Base-by-base conservation (phyloP, 495 filamentous ascomycete genomes). In the Clohesyomyces aquaticus region DNA sequence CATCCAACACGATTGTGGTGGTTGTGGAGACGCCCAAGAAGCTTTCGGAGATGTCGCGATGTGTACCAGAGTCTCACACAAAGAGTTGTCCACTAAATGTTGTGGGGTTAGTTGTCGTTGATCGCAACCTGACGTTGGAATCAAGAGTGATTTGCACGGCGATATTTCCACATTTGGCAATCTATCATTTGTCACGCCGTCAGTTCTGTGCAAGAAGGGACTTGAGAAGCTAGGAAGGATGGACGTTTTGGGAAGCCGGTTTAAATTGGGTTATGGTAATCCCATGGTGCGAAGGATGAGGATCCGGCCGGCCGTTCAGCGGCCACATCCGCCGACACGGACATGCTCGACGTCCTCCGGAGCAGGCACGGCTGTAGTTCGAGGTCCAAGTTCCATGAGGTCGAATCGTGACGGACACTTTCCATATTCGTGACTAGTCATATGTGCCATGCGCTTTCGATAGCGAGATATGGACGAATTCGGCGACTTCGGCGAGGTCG, bases 401-500 rank as follows among this genome's bases (percentile, higher is more conserved):
- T 42, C 19, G 38, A 57, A 21, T 29, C 38, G 32, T 38, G 14
- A 6, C 6, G 14, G 32, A 6, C 32, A 38, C n/a, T 38, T 38
- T 38, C 6, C 32, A 38, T 6, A 38, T 38, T 6, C 6, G 42
- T 55, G 22, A 51, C 50, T 49, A 38, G 45, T 56, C 41, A 14
- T 38, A 26, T 23, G 11, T 21, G 51, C 50, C 46, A 26, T 28
- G 16, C 41, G 14, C 14, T 51, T 52, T 47, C 54, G 23, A 64
- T 64, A 64, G 35, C 47, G 12, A 45, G 19, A 19, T 27, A 27
- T 19, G 8, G 19, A 28, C 28, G 19, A 50, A 62, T 63, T 55
- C 42, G 60, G 50, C 45, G 46, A 65, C 55, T 58, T 65, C 62
- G 62, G 62, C 62, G 62, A 65, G 32, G 47, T 65, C 45, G 21